phyloP scores from a whole-genome alignment of 2,329 filamentous ascomycete species.

The Magnaporthiopsis rhizophila region DNA sequence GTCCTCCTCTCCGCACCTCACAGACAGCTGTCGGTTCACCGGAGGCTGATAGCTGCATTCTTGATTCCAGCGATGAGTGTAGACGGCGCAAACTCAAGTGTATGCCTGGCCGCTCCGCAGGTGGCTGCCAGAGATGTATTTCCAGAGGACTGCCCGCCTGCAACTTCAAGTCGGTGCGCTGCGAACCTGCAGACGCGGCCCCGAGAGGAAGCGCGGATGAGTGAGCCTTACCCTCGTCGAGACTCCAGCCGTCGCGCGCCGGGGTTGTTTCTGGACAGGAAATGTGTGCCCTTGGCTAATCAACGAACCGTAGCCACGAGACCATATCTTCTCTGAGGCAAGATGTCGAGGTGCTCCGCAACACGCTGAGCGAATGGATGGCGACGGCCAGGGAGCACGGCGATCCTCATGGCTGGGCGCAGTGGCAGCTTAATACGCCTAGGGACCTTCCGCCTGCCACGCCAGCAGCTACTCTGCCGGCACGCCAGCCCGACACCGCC shows the following conservation, averaged over 20 bases:
- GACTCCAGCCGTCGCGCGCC: too few relatives aligned
- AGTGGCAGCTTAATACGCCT: neutral
- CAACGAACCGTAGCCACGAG: neutral
- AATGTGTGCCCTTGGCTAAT: too few relatives aligned
- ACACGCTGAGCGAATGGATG: neutral
- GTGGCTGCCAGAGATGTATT: neutral
- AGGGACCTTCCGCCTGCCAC: too few relatives aligned
- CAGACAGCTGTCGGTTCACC: too few relatives aligned
- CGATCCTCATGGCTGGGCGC: neutral
- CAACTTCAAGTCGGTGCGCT: constrained; percentile 15
- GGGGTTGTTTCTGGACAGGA: too few relatives aligned
- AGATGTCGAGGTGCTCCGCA: neutral
- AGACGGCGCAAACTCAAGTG: constrained; percentile 34
- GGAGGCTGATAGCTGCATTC: too few relatives aligned
- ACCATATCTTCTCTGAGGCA: neutral
- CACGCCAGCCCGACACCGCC: too few relatives aligned
- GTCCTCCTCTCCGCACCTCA: too few relatives aligned
- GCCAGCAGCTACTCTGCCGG: too few relatives aligned
- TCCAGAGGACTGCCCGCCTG: constrained; percentile 15
- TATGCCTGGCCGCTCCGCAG: constrained; percentile 14
- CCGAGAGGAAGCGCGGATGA: neutral
- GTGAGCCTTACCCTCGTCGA: neutral
- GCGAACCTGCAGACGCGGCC: constrained; percentile 4
- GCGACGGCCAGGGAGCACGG: neutral
- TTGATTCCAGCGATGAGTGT: constrained; percentile 22